Conservation (phyloP, 495 filamentous ascomycete species). For the Penicillium pancosmium region DNA sequence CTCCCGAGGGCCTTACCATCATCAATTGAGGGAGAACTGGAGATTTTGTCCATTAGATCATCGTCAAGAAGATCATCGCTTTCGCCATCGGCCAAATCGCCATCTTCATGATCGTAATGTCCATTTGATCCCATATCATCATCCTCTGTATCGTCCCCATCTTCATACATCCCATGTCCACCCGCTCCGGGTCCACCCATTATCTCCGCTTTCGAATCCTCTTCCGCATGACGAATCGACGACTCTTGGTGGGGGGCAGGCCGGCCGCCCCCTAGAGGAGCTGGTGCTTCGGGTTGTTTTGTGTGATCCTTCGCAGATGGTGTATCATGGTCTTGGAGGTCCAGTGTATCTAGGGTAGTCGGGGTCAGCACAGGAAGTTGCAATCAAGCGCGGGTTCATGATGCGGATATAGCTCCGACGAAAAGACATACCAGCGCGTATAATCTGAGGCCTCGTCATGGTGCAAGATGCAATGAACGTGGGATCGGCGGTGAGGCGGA, state of each 20-base stretch:
- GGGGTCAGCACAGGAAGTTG: conserved; percentile 19
- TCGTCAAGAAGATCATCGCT: conserved; percentile 81
- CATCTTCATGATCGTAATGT: conserved; percentile 57
- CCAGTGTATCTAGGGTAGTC: conserved; percentile 75
- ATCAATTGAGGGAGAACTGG: conserved; percentile 96
- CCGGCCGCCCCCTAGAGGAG: conserved; percentile 55
- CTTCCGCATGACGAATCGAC: conserved; percentile 74
- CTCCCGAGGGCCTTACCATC: conserved; percentile 75
- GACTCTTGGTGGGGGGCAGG: conserved; percentile 83
- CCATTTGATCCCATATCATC: conserved; percentile 45
- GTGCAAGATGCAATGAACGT: conserved; percentile 25
- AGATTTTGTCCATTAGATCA: conserved; percentile 94
- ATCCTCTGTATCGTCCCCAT: conserved; percentile 39
- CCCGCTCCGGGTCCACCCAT: conserved; percentile 50
- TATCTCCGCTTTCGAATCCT: conserved; percentile 72
- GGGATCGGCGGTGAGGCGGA: conserved; percentile 16
- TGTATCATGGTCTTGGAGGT: conserved; percentile 82
- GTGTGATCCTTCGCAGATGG: conserved; percentile 83
- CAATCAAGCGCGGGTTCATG: neutral
- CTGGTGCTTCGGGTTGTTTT: conserved; percentile 54
- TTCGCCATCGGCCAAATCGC: conserved; percentile 72
- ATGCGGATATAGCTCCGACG: conserved; percentile 14
- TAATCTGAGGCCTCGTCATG: conserved; percentile 78
- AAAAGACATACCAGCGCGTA: conserved; percentile 69
- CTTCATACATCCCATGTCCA: conserved; percentile 49